Evolutionary conservation across 495 filamentous ascomycete species (phyloP), one percentile per base, ranked within the genome.

Genomic region (Aspergillus steynii): DNA sequence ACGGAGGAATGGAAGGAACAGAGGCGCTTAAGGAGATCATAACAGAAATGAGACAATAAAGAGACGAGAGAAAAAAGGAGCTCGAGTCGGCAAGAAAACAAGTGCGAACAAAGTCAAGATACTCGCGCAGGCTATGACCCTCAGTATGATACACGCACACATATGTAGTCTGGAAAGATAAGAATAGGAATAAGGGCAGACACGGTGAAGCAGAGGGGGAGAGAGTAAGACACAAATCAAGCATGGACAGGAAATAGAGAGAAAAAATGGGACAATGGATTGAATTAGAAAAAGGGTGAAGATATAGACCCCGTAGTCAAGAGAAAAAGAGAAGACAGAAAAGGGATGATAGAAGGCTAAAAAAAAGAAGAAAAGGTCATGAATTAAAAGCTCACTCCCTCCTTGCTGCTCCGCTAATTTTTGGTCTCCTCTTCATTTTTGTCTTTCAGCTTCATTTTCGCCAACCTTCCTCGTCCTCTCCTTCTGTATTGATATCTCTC

Each of bases 191-290:
- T 34, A 34, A 7, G 28, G 34, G 12, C 4, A 55, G 29, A 56
- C 53, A 28, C 3, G 5, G 49, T 50, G 47, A 60, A 60, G 34
- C 20, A 46, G 50, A 29, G 45, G 50, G 14, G 37, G 57, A 53
- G 10, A 58, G 55, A 61, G 59, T 56, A 55, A 68, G 34, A 56
- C 52, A 49, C 51, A 56, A 48, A 56, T 46, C 14, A 34, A 42
- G 20, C 20, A 56, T 46, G 25, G 55, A 32, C 10, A 34, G 57
- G 65, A 59, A 56, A 65, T 56, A 52, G 57, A 56, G 63, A 59
- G 50, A 63, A 62, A 53, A 60, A 51, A 45, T 32, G 26, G 14
- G 55, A 49, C 49, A 34, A 29, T 54, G 28, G 12, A 34, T 45
- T 27, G 26, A 42, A 55, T 37, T 50, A 51, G n/a, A 20, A 53